Percentiles rank a stretch among this genome's conserved stretches.
Evolutionary conservation across 2,329 filamentous ascomycete species (phyloP).

Genomic region (Hypoxylon sp.): DNA sequence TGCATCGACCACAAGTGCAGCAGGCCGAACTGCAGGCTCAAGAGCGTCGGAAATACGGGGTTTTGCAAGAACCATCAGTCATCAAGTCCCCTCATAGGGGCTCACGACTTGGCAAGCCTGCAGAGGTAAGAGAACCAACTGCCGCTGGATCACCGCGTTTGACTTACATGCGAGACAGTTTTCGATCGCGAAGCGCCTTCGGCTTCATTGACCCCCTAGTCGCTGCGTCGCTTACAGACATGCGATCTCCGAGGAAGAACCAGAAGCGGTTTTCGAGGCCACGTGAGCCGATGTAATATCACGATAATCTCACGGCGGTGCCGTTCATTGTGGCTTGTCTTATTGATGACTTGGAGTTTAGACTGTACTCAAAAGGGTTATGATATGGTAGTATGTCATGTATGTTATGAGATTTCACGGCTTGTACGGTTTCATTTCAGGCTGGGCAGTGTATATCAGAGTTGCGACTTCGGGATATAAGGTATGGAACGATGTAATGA

Average conservation of each 20-base stretch:
- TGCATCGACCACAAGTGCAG: conserved; percentile 41
- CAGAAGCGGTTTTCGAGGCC: conserved; percentile 26
- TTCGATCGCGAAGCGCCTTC: conserved; percentile 34
- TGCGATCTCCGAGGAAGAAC: conserved; percentile 22
- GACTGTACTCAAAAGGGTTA: conserved; percentile 15
- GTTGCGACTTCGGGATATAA: neutral
- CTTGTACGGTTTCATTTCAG: conserved; percentile 1
- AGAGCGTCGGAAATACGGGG: conserved; percentile 27
- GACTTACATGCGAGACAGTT: conserved; percentile 24
- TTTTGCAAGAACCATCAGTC: conserved; percentile 42
- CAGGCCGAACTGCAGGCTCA: conserved; percentile 37
- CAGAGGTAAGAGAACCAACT: conserved; percentile 32
- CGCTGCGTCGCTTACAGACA: conserved; percentile 29
- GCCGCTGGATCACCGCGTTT: neutral
- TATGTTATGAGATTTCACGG: conserved; percentile 5
- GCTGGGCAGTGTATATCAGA: neutral
- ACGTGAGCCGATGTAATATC: conserved; percentile 30
- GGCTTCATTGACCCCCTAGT: conserved; percentile 31
- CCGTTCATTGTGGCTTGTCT: neutral
- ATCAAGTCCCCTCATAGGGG: conserved; percentile 21
- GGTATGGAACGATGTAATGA: neutral
- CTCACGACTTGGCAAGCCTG: conserved; percentile 34
- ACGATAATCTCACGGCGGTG: conserved; percentile 11
- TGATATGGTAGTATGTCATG: conserved; percentile 11
- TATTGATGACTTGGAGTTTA: conserved; percentile 3